These are phyloP conservation scores for Yamadazyma triangularis DNA, from an alignment of 1,139 yeast species.

Conservation along the genomic window DNA sequence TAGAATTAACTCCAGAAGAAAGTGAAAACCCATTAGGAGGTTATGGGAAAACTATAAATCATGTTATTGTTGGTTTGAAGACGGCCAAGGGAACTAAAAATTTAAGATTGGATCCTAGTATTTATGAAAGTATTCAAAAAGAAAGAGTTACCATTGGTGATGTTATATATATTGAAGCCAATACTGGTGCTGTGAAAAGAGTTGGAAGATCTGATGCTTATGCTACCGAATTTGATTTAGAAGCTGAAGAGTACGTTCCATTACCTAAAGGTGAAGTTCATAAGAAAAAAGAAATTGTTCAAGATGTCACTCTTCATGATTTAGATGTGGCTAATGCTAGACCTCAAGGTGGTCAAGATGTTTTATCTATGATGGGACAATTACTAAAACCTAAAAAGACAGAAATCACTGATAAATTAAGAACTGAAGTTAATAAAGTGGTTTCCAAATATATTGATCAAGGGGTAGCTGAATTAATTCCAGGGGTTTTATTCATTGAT, in stretches of 20 bases:
- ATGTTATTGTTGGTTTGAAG: conserved; percentile 90
- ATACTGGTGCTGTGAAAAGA: conserved; percentile 95
- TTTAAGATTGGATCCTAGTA: conserved; percentile 88
- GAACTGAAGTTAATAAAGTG: conserved; percentile 91
- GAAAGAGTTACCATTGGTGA: conserved; percentile 95
- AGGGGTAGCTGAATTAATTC: conserved; percentile 96
- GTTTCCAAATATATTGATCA: conserved; percentile 96
- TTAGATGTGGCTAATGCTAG: conserved; percentile 93
- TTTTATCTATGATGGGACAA: conserved; percentile 98
- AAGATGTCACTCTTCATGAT: conserved; percentile 94
- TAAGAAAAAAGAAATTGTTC: conserved; percentile 96
- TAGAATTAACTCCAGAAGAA: conserved; percentile 94
- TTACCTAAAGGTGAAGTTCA: conserved; percentile 98
- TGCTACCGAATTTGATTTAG: conserved; percentile 96
- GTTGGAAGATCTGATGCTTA: conserved; percentile 98
- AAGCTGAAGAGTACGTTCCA: conserved; percentile 98
- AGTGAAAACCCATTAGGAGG: conserved; percentile 97
- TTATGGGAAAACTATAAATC: conserved; percentile 93
- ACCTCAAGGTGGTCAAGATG: conserved; percentile 99
- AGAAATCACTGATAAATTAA: conserved; percentile 94
- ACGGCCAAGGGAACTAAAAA: conserved; percentile 96
- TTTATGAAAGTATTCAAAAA: conserved; percentile 93
- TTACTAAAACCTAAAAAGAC: conserved; percentile 93
- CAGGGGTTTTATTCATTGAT: conserved; percentile 96
- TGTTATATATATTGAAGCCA: conserved; percentile 93